Evolutionary conservation across 371 early-diverging fungal genomes (phyloP).

Genomic region (Batkoa obscura): DNA sequence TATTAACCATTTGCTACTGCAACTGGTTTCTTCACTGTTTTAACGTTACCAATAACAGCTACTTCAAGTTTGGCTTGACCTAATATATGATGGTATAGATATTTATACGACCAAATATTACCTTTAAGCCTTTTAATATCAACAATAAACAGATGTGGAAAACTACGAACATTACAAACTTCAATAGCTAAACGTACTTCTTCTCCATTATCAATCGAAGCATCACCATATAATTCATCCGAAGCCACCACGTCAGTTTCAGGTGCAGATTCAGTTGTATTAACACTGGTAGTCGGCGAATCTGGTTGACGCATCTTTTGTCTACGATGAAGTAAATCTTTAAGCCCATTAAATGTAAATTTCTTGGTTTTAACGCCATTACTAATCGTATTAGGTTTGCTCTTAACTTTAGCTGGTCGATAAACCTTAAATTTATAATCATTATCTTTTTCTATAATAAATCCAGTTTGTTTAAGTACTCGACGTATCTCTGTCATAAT

Average conservation of each 20-base stretch:
- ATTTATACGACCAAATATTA: slow-evolving; percentile 85
- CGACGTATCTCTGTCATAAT: slow-evolving; percentile 44
- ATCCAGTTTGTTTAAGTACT: slow-evolving; percentile 36
- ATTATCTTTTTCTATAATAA: slow-evolving; percentile 44
- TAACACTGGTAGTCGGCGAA: not conserved
- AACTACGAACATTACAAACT: slow-evolving; percentile 72
- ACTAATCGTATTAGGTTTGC: not conserved
- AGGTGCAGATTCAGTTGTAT: not conserved
- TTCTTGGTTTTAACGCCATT: slow-evolving; percentile 2
- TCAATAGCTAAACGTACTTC: slow-evolving; percentile 72
- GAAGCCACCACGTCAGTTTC: not conserved
- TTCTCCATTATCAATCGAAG: slow-evolving; percentile 61
- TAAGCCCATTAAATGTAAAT: slow-evolving; percentile 7
- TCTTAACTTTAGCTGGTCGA: slow-evolving; percentile 24
- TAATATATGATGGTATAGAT: slow-evolving; percentile 54
- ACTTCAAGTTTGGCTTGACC: too few species aligned
- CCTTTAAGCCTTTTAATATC: slow-evolving; percentile 79
- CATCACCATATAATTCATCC: slow-evolving; percentile 81
- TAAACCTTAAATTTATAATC: slow-evolving; percentile 54
- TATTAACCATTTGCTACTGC: too few species aligned
- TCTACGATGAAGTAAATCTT: slow-evolving; percentile 6
- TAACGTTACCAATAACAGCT: too few species aligned
- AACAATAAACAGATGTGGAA: slow-evolving; percentile 71
- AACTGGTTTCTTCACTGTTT: too few species aligned
- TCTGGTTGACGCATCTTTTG: not conserved